A percentile compares a stretch with the other conserved stretches of the same genome.
These are phyloP conservation scores for Epichloe sibirici DNA, from an alignment of 2,329 filamentous ascomycete genomes.

Conservation along the genomic window DNA sequence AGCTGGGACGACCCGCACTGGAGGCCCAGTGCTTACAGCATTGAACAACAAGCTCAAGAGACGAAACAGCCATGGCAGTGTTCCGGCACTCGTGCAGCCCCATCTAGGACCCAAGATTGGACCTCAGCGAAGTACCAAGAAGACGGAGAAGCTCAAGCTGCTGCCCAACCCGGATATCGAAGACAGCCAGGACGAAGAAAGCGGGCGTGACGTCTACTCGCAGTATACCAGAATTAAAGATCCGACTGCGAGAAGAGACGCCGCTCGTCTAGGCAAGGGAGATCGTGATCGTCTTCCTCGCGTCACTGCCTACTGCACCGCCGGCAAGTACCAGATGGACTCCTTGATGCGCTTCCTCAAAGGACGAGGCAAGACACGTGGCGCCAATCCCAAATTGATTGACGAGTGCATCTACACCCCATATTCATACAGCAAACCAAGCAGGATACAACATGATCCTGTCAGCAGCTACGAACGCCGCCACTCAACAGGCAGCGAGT, in stretches of 20 bases:
- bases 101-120: conserved; percentile 59
- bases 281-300: conserved; percentile 77
- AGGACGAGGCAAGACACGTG: conserved; percentile 62
- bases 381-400: conserved; percentile 79
- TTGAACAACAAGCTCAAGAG: conserved; percentile 80
- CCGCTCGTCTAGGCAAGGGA: conserved; percentile 82
- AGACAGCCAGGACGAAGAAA: conserved; percentile 72
- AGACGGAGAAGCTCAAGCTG: conserved; percentile 93
- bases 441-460: conserved; percentile 19
- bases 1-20: conserved; percentile 23
- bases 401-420: conserved; percentile 97
- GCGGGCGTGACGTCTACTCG: conserved; percentile 88
- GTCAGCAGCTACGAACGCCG: conserved; percentile 48
- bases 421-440: conserved; percentile 59
- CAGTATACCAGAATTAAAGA: conserved; percentile 98
- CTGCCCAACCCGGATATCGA: conserved; percentile 80
- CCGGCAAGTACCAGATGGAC: conserved; percentile 83
- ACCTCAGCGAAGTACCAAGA: conserved; percentile 89
- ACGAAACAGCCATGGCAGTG: conserved; percentile 65
- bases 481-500: conserved; percentile 62
- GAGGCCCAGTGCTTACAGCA: conserved; percentile 55
- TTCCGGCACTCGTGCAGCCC: conserved; percentile 23
- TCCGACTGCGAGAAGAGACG: conserved; percentile 81
- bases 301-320: conserved; percentile 94
- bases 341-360: conserved; percentile 85